These are phyloP conservation scores for Colletotrichum horii DNA, from an alignment of 2,329 filamentous ascomycete species.

Conservation along the genomic window DNA sequence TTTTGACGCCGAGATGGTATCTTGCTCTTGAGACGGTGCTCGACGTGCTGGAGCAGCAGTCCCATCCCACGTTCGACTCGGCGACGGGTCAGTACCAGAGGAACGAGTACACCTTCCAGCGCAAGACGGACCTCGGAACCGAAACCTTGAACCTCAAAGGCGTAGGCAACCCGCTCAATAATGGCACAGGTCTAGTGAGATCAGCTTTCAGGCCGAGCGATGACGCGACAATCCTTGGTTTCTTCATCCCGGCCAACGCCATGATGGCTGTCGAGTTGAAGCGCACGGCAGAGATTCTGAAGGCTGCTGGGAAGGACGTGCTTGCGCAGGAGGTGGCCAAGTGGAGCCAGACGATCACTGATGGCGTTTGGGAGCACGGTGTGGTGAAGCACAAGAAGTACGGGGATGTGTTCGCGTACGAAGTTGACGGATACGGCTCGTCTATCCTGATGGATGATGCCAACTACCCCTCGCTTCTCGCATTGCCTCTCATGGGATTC, in stretches of 20 bases:
- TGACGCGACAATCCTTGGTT: conserved; percentile 92
- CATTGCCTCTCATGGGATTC: conserved; percentile 81
- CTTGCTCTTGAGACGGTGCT: conserved; percentile 78
- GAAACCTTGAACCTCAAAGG: conserved; percentile 86
- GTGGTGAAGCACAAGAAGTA: conserved; percentile 77
- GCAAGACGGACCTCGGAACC: conserved; percentile 80
- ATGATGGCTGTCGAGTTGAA: conserved; percentile 93
- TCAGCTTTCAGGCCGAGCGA: conserved; percentile 95
- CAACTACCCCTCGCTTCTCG: conserved; percentile 82
- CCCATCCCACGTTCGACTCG: conserved; percentile 78
- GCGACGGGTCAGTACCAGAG: conserved; percentile 66
- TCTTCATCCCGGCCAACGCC: conserved; percentile 93
- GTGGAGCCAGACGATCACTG: conserved; percentile 67
- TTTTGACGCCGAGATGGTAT: conserved; percentile 80
- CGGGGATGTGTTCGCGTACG: conserved; percentile 83
- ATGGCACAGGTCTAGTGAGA: conserved; percentile 82
- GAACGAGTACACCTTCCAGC: conserved; percentile 89
- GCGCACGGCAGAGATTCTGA: conserved; percentile 74
- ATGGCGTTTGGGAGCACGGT: conserved; percentile 85
- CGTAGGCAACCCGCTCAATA: conserved; percentile 88
- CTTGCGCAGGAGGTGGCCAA: conserved; percentile 61
- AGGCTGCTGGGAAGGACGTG: conserved; percentile 59
- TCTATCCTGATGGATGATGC: conserved; percentile 88
- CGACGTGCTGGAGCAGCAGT: conserved; percentile 77
- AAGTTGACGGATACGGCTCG: conserved; percentile 87